Evolutionary conservation across 202 grass and related monocot species (phyloP).

Genomic region (Panicum hallii): DNA sequence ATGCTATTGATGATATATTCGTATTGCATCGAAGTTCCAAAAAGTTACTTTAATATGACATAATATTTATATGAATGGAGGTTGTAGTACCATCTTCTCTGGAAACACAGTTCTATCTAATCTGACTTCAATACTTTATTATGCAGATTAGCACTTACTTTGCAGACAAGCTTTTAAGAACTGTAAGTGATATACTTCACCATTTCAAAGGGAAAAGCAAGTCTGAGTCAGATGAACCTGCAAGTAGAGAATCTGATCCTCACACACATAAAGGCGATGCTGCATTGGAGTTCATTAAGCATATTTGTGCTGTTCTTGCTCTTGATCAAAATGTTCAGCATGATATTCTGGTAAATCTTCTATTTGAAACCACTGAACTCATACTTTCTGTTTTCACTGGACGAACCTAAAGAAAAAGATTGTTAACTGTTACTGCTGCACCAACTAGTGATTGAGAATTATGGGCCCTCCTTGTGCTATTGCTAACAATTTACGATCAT

Average conservation of each 20-base stretch:
- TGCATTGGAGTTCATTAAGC: constrained; percentile 95
- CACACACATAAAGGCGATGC: constrained; percentile 74
- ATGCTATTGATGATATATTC: constrained; percentile 1
- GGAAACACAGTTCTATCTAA: constrained; percentile 21
- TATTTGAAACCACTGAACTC: constrained; percentile 35
- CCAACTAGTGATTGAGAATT: constrained; percentile 24
- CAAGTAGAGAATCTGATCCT: constrained; percentile 49
- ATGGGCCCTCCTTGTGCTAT: constrained; percentile 15
- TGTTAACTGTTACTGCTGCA: constrained; percentile 18
- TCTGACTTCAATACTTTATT: constrained; percentile 28
- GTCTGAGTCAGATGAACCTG: constrained; percentile 46
- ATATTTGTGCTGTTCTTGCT: constrained; percentile 91
- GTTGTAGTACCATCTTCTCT: constrained; percentile 17
- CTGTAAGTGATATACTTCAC: constrained; percentile 77
- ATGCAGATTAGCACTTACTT: constrained; percentile 94
- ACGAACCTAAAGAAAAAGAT: constrained; percentile 19
- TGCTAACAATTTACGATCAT: background rate
- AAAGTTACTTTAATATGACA: background rate
- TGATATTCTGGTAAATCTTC: constrained; percentile 88
- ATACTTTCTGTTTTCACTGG: constrained; percentile 20
- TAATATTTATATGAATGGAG: constrained; percentile 24
- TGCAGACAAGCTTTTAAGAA: constrained; percentile 85
- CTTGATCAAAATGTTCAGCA: constrained; percentile 94
- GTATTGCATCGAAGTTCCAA: background rate
- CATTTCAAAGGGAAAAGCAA: constrained; percentile 83